Percentiles rank a stretch among this genome's conserved stretches.
These are phyloP conservation scores for Corchorus olitorius DNA, from an alignment of 345 rosid species.

Conservation along the genomic window DNA sequence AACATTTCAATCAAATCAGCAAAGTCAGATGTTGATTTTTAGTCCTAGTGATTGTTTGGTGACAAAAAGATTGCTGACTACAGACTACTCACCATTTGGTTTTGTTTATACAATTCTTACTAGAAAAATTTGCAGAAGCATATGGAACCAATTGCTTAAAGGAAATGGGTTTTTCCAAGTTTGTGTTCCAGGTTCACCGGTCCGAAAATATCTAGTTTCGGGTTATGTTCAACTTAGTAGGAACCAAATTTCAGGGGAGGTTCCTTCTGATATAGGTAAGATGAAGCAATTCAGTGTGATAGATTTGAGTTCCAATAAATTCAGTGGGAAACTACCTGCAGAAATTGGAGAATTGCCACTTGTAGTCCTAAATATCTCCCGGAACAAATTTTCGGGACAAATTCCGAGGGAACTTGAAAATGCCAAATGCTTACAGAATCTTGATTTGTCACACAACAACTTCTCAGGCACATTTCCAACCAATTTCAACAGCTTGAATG, in stretches of 20 bases:
- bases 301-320: constrained; percentile 59
- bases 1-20: constrained; percentile 55
- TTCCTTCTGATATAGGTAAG: constrained; percentile 58
- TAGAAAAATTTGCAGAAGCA: constrained; percentile 62
- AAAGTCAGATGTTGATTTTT: constrained; percentile 30
- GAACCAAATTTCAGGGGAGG: constrained; percentile 60
- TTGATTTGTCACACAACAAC: constrained; percentile 77
- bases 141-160: constrained; percentile 71
- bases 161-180: constrained; percentile 69
- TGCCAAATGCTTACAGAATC: constrained; percentile 63
- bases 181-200: constrained; percentile 42
- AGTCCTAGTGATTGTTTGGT: constrained; percentile 78
- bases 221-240: constrained; percentile 81
- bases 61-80: constrained; percentile 84
- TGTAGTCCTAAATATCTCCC: constrained; percentile 66
- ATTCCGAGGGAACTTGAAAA: constrained; percentile 66
- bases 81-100: constrained; percentile 76
- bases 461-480: constrained; percentile 75
- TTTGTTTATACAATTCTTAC: constrained; percentile 63
- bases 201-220: constrained; percentile 42
- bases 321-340: constrained; percentile 56
- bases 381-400: constrained; percentile 57
- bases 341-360: constrained; percentile 65
- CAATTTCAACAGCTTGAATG: constrained; percentile 51
- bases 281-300: constrained; percentile 67